These are phyloP conservation scores for Fagus sylvatica DNA, from an alignment of 306 rosid species.

Conservation along the genomic window DNA sequence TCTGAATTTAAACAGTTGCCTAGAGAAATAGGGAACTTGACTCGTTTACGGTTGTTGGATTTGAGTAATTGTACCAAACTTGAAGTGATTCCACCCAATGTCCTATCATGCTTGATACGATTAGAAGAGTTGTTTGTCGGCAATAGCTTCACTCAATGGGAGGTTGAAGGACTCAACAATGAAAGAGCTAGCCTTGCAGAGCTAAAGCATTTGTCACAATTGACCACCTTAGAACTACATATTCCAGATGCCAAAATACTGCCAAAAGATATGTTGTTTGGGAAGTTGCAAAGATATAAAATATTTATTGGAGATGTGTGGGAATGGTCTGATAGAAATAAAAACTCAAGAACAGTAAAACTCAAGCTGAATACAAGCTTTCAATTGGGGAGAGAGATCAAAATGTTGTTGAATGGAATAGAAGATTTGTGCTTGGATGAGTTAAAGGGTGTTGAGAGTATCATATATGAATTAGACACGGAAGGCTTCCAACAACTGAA, in stretches of 20 bases:
- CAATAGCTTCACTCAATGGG: background rate
- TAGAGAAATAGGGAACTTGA: background rate
- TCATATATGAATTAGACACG: background rate
- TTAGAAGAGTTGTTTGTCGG: background rate
- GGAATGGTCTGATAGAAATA: background rate
- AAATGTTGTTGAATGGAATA: background rate
- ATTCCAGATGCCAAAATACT: background rate
- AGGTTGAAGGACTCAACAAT: background rate
- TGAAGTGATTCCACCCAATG: background rate
- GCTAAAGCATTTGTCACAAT: background rate
- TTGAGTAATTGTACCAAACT: background rate
- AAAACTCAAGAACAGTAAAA: background rate
- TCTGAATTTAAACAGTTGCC: background rate
- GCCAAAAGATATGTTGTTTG: background rate
- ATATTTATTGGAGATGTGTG: background rate
- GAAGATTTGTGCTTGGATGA: background rate
- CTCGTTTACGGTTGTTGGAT: background rate
- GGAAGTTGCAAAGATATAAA: background rate
- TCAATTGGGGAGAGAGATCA: background rate
- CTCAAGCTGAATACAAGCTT: background rate
- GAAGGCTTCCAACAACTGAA: background rate
- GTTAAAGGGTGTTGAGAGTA: background rate
- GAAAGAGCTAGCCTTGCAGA: background rate
- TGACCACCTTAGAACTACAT: background rate
- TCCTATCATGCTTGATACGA: background rate